Percentiles rank a stretch among this genome's conserved stretches.
These are phyloP conservation scores for Pleurotus tuoliensis DNA, from an alignment of 768 basidiomycete genomes.

Conservation along the genomic window DNA sequence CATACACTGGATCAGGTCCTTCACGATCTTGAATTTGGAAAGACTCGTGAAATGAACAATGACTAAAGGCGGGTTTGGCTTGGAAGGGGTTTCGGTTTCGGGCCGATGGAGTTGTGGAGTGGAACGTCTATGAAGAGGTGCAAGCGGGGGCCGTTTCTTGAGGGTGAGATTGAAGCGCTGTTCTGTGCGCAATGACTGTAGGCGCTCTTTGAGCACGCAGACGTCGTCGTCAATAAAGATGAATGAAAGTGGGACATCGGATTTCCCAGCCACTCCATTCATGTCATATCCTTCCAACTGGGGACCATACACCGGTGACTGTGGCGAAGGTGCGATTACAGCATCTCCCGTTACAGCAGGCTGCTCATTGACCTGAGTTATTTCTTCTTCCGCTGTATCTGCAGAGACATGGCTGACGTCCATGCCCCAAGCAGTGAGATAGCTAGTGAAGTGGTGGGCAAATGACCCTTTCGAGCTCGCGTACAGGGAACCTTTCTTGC, in stretches of 20 bases:
- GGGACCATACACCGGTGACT: conserved; percentile 4
- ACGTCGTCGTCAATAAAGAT: conserved; percentile 94
- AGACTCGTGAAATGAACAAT: conserved; percentile 92
- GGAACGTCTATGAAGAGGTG: conserved; percentile 69
- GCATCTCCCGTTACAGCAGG: not conserved
- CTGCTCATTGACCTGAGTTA: not conserved
- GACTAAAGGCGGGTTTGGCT: conserved; percentile 34
- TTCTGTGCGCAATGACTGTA: conserved; percentile 64
- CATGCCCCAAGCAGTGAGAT: conserved; percentile 93
- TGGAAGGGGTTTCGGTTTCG: conserved; percentile 30
- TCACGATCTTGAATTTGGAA: conserved; percentile 82
- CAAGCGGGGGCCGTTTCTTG: conserved; percentile 67
- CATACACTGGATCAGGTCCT: conserved; percentile 76
- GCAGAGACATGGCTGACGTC: conserved; percentile 79
- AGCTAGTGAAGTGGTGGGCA: conserved; percentile 89
- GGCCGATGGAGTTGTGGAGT: conserved; percentile 73
- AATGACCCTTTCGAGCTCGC: conserved; percentile 86
- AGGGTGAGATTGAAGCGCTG: conserved; percentile 34
- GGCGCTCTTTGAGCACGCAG: conserved; percentile 67
- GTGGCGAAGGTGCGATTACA: conserved; percentile 9
- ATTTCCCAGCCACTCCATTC: not conserved
- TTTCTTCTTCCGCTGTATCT: conserved; percentile 47
- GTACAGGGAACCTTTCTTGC: conserved; percentile 80
- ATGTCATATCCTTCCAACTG: not conserved
- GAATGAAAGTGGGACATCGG: conserved; percentile 42